These are phyloP conservation scores for Blepharisma stoltei DNA, from an alignment of 73 alveolate species.

Conservation along the genomic window DNA sequence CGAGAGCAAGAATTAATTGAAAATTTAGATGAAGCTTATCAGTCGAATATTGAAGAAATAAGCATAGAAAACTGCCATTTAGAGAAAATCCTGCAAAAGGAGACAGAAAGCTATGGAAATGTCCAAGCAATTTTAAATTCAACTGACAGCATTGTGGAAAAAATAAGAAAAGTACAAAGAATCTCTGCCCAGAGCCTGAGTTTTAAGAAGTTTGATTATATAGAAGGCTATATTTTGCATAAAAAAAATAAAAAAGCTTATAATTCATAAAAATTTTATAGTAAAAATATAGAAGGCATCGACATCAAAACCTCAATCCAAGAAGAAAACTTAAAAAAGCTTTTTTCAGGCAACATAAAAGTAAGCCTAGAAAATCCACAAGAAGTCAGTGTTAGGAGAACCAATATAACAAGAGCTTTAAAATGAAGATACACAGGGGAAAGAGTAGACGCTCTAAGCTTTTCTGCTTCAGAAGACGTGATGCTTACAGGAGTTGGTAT, in stretches of 20 bases:
- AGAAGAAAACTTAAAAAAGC: neutral
- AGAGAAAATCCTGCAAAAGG: neutral
- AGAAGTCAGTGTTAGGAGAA: neutral
- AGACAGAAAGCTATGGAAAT: neutral
- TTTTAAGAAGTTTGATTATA: neutral
- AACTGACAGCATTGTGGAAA: neutral
- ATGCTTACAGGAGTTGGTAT: neutral
- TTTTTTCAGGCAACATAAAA: neutral
- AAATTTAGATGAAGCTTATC: neutral
- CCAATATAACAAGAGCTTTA: conserved; percentile 3
- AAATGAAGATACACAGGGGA: conserved; percentile 3
- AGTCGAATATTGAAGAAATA: neutral
- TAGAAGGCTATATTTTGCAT: no score
- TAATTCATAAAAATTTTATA: no score
- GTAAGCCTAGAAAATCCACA: neutral
- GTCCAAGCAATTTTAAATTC: neutral
- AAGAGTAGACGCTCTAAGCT: neutral
- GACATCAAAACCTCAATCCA: neutral
- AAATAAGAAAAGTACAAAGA: neutral
- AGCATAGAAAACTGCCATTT: neutral
- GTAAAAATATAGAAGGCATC: neutral
- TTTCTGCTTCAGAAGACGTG: neutral
- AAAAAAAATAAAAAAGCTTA: no score
- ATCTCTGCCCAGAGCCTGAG: neutral
- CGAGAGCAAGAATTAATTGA: neutral